Conservation (phyloP, 306 rosid species). For the Medicago lupulina region DNA sequence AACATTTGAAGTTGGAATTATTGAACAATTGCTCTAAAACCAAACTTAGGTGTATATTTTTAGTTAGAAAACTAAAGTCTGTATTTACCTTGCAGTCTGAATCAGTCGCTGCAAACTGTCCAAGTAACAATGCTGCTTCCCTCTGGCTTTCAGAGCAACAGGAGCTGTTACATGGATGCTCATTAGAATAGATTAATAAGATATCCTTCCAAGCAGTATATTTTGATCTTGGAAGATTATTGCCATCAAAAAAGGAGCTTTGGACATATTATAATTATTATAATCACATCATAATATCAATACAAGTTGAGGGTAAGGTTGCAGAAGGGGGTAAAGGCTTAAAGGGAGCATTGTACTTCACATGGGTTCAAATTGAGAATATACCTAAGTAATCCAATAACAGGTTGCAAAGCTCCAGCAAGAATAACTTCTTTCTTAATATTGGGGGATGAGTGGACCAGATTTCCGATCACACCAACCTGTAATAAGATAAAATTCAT, state of each 20-base stretch:
- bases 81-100: conserved; percentile 89
- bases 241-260: conserved; percentile 5
- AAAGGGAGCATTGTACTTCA: neutral
- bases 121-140: conserved; percentile 96
- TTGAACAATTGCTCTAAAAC: neutral
- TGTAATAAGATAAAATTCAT: conserved; percentile 54
- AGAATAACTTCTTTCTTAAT: conserved; percentile 94
- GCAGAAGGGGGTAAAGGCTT: neutral
- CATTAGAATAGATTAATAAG: conserved; percentile 32
- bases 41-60: neutral
- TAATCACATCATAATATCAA: conserved; percentile 23
- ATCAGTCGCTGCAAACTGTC: conserved; percentile 99
- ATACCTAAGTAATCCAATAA: conserved; percentile 93
- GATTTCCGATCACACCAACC: conserved; percentile 99
- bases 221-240: conserved; percentile 9
- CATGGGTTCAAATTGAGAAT: conserved; percentile 32
- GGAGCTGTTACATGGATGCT: conserved; percentile 61
- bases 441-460: conserved; percentile 96
- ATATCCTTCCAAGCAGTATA: neutral
- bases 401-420: conserved; percentile 99
- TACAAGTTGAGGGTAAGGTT: neutral
- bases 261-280: neutral
- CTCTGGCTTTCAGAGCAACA: conserved; percentile 98
- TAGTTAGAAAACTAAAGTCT: conserved; percentile 22
- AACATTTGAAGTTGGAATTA: conserved; percentile 14